Base-by-base conservation (phyloP, 805 yeast species). In the Sugiyamaella mastotermitis region DNA sequence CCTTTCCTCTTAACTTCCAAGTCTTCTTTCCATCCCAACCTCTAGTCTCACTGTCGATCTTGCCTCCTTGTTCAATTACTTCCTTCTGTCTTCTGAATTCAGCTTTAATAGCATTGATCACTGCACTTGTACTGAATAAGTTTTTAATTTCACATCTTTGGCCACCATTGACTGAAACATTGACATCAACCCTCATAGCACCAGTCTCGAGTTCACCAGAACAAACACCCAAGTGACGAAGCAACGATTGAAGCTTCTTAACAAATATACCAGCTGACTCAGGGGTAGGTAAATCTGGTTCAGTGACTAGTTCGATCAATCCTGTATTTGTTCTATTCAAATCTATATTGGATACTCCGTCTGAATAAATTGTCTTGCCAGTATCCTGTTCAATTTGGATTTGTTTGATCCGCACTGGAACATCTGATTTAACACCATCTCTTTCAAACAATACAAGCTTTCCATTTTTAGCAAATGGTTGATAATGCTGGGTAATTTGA, bases 331-430 rank as follows among this genome's bases (percentile, higher is more conserved):
- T 72, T 53, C 98, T 69, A 56, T 92, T 92, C 41, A 80, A 69
- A 60, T 92, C 97, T 14, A 90, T 71, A 33, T 72, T 60, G 2
- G 78, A 57, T 2, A 49, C 37, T 1, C 57, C 57, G 23, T 58
- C 65, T 20, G 64, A 59, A 57, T 85, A 80, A 13, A 71, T 64
- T 1, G 90, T 74, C 51, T 85, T 80, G 1, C 94, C 97, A 0
- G 97, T 90, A 55, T 90, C 98, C 60, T 92, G 98, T 56, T 92
- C 98, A 16, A 92, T 62, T 56, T 92, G 98, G 27, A 92, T 61
- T 59, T 90, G 97, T 39, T 72, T 77, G 18, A 92, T 77, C 2
- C 73, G 60, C 6, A 87, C 81, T 4, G 44, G 52, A 35, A 77
- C 71, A n/a, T 41, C 46, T 10, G 30, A 38, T 6, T 62, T 52